Percentiles rank a stretch among this genome's conserved stretches.
Conservation (phyloP, 345 rosid species). For the Rhodamnia argentea region DNA sequence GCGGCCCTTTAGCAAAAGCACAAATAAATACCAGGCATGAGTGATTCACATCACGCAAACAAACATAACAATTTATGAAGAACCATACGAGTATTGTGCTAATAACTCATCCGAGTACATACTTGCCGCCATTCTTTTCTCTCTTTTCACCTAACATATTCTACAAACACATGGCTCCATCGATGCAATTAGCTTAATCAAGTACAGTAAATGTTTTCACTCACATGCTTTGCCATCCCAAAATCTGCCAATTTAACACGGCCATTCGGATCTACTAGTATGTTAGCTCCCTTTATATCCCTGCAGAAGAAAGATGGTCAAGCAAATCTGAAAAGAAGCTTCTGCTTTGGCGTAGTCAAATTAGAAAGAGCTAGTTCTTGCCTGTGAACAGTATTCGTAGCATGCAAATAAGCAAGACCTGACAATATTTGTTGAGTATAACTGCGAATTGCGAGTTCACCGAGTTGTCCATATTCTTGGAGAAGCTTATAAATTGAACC, state of each 20-base stretch:
- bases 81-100: background rate
- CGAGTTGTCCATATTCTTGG: slow-evolving; percentile 67
- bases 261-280: slow-evolving; percentile 67
- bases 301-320: slow-evolving; percentile 18
- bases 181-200: background rate
- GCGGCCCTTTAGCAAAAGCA: background rate
- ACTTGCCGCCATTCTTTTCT: background rate
- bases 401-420: slow-evolving; percentile 64
- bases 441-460: slow-evolving; percentile 57
- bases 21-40: background rate
- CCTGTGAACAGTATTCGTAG: slow-evolving; percentile 68
- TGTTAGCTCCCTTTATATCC: slow-evolving; percentile 80
- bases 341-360: background rate
- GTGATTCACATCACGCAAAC: background rate
- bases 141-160: background rate
- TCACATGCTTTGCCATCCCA: slow-evolving; percentile 91
- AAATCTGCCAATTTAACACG: slow-evolving; percentile 76
- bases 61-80: background rate
- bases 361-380: slow-evolving; percentile 7
- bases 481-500: slow-evolving; percentile 77
- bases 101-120: background rate
- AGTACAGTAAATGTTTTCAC: slow-evolving; percentile 2
- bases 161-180: background rate
- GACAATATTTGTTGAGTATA: slow-evolving; percentile 71
- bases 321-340: background rate